phyloP scores from a whole-genome alignment of 2,329 filamentous ascomycete genomes.

The Erysiphe pulchra region DNA sequence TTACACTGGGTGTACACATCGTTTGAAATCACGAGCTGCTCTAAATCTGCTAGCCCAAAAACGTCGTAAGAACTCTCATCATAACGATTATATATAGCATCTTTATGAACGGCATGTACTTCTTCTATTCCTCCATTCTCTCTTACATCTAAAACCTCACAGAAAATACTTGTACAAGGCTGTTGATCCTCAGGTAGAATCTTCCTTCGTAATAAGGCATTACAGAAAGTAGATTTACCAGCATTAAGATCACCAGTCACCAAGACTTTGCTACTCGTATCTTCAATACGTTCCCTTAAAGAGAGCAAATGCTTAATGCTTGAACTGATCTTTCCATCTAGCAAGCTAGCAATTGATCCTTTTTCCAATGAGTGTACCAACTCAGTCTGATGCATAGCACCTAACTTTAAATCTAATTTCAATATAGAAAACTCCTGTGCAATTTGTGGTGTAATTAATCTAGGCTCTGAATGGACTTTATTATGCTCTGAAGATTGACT shows the following conservation, averaged over 20 bases:
- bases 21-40: constrained; percentile 76
- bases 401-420: constrained; percentile 83
- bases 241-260: constrained; percentile 92
- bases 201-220: constrained; percentile 79
- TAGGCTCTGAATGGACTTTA: constrained; percentile 39
- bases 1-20: constrained; percentile 84
- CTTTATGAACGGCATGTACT: constrained; percentile 79
- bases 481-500: constrained; percentile 43
- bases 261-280: constrained; percentile 88
- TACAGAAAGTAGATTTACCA: constrained; percentile 96
- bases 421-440: constrained; percentile 88
- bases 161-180: constrained; percentile 95
- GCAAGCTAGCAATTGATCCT: constrained; percentile 60
- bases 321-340: constrained; percentile 84
- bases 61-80: constrained; percentile 90
- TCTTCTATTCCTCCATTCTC: constrained; percentile 84
- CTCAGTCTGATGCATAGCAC: constrained; percentile 62
- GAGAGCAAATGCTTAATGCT: constrained; percentile 77
- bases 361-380: constrained; percentile 90
- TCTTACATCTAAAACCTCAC: constrained; percentile 76
- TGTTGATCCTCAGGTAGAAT: constrained; percentile 91
- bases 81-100: constrained; percentile 55
- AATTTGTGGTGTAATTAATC: constrained; percentile 74
- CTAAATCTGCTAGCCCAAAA: constrained; percentile 50
- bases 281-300: constrained; percentile 80